These are phyloP conservation scores for Lactuca saligna DNA, from an alignment of 129 eudicot genomes.

Conservation along the genomic window DNA sequence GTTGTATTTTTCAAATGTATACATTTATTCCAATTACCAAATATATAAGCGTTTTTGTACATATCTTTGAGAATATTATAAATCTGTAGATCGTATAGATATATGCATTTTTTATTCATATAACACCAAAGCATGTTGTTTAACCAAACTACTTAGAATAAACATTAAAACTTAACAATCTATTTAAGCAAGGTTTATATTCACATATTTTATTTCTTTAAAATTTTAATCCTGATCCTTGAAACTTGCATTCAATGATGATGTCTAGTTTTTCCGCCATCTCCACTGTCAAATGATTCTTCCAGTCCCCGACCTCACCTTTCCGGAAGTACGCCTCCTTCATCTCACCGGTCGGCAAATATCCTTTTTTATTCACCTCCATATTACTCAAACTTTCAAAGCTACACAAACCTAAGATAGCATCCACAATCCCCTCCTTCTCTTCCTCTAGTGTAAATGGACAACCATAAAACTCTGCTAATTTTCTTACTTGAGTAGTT, in stretches of 20 bases:
- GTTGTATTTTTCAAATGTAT: too few relatives aligned
- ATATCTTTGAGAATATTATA: too few relatives aligned
- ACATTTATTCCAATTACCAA: too few relatives aligned
- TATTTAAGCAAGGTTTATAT: too few relatives aligned
- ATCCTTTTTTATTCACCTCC: constrained; percentile 46
- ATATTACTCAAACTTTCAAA: constrained; percentile 38
- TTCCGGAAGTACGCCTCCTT: constrained; percentile 23
- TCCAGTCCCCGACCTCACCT: constrained; percentile 42
- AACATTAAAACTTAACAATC: too few relatives aligned
- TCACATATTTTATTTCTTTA: not conserved
- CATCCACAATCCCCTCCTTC: constrained; percentile 32
- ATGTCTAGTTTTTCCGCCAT: constrained; percentile 28
- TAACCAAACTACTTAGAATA: too few relatives aligned
- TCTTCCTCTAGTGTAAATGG: constrained; percentile 45
- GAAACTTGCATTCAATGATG: constrained; percentile 15
- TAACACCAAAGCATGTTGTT: too few relatives aligned
- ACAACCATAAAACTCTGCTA: constrained; percentile 43
- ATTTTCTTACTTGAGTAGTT: constrained; percentile 14
- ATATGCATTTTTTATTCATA: too few relatives aligned
- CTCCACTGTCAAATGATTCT: constrained; percentile 27
- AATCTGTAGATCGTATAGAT: too few relatives aligned
- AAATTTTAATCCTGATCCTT: not conserved
- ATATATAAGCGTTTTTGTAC: too few relatives aligned
- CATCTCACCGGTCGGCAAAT: not conserved
- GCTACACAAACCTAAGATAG: constrained; percentile 38